Conservation (phyloP, 306 rosid species). For the Prunus campanulata region DNA sequence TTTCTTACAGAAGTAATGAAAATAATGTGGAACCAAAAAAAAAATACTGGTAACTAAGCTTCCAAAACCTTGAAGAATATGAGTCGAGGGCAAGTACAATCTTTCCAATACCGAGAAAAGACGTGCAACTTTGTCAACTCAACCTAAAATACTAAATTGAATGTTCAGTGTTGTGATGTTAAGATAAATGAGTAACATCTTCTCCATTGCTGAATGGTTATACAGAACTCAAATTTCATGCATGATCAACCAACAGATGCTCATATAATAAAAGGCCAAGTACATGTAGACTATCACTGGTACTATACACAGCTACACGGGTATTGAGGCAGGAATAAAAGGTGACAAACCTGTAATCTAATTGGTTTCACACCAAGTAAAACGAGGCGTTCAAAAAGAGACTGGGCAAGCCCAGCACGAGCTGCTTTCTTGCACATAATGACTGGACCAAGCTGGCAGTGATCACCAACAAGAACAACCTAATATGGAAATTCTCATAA, state of each 20-base stretch:
- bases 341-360: conserved; percentile 69
- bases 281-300: neutral
- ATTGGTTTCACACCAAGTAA: conserved; percentile 96
- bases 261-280: neutral
- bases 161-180: neutral
- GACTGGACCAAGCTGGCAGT: conserved; percentile 99
- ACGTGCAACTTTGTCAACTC: neutral
- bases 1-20: neutral
- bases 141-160: neutral
- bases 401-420: conserved; percentile 98
- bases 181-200: neutral
- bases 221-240: neutral
- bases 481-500: conserved; percentile 34
- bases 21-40: neutral
- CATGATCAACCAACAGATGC: neutral
- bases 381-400: conserved; percentile 97
- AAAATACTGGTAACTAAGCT: neutral
- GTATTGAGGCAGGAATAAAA: neutral
- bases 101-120: neutral
- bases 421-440: conserved; percentile 99
- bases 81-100: neutral
- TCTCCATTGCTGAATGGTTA: neutral
- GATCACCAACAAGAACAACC: conserved; percentile 99
- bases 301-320: neutral
- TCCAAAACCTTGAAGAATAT: neutral